A percentile compares a stretch with the other conserved stretches of the same genome.
Evolutionary conservation across 805 yeast genomes (phyloP).

Genomic region (Kuraishia borneana): DNA sequence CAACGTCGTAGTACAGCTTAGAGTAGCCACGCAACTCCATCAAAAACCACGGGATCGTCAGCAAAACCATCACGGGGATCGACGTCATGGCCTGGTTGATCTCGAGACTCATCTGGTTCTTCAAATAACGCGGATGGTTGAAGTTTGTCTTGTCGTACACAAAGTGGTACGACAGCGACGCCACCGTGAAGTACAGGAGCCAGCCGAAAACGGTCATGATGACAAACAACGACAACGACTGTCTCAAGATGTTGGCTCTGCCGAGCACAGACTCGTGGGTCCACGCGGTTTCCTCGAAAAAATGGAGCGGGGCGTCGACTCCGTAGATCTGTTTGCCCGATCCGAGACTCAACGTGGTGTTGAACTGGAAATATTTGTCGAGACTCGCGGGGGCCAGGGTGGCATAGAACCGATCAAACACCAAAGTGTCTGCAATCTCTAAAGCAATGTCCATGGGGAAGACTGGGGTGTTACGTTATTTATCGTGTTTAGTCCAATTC

Average conservation of each 20-base stretch:
- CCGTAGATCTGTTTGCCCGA: slow-evolving; percentile 25
- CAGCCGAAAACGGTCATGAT: slow-evolving; percentile 79
- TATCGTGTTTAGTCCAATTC: background rate
- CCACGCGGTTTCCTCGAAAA: slow-evolving; percentile 43
- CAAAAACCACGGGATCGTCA: slow-evolving; percentile 87
- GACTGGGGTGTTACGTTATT: background rate
- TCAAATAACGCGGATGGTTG: slow-evolving; percentile 92
- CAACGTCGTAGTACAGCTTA: slow-evolving; percentile 54
- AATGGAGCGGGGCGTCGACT: slow-evolving; percentile 31
- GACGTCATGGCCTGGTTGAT: slow-evolving; percentile 68
- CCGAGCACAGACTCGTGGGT: slow-evolving; percentile 59
- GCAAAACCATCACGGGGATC: slow-evolving; percentile 79
- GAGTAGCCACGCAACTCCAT: slow-evolving; percentile 80
- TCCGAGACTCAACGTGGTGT: slow-evolving; percentile 6
- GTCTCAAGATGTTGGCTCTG: slow-evolving; percentile 67
- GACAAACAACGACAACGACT: slow-evolving; percentile 50
- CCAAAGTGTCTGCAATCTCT: slow-evolving; percentile 63
- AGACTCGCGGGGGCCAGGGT: slow-evolving; percentile 48
- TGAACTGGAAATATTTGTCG: slow-evolving; percentile 14
- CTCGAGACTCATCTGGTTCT: slow-evolving; percentile 85
- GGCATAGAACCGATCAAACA: slow-evolving; percentile 71
- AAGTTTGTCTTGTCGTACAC: slow-evolving; percentile 83
- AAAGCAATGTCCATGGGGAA: slow-evolving; percentile 77
- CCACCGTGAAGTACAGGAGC: slow-evolving; percentile 66
- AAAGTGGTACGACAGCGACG: slow-evolving; percentile 63